Evolutionary conservation across 768 basidiomycete species (phyloP), one percentile per base, ranked within the genome.

Genomic region (Russula abietina): DNA sequence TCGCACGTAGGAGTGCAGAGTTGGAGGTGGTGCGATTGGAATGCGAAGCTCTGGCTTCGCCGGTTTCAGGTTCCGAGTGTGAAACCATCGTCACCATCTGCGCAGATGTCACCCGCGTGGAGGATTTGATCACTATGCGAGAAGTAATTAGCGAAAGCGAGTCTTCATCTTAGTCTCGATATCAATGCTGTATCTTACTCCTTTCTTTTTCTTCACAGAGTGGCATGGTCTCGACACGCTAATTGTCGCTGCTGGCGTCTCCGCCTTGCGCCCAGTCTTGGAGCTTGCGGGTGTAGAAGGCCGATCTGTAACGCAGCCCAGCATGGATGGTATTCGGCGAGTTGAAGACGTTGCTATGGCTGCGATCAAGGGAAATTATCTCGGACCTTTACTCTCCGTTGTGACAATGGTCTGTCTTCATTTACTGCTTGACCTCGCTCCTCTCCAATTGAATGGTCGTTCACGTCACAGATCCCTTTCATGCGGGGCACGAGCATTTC

Each of bases 211-310:
- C 7, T 30, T 51, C 19, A 19, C 39, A 95, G 93, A 78, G 66
- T 94, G 92, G 91, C 76, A 75, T 1, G 90, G 92, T 17, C 67
- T 95, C 1, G 93, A 96, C 72, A 96, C 93, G 0, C 70, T 96
- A 6, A 75, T 93, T 33, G 82, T 96, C 39, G 81, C 83, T 36
- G 92, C 93, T 3, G 94, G 94, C 4, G 89, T 94, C 0, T 91
- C 91, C 0, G 86, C 92, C 12, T 77, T 93, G 3, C 84, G 82
- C 57, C 88, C 93, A 0, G 75, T 96, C 28, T 77, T 94, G 72
- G 80, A 83, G 2, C 73, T 91, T 11, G 87, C 89, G 17, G 88
- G 86, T 2, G 76, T 82, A 0, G 74, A 81, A 53, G 69, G 74
- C 67, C 52, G 43, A 16, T 71, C 66, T 12, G 43, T 61, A 70